A percentile compares a stretch with the other conserved stretches of the same genome.
phyloP scores from a whole-genome alignment of 176 grass and related monocot species.

The Eleusine coracana region DNA sequence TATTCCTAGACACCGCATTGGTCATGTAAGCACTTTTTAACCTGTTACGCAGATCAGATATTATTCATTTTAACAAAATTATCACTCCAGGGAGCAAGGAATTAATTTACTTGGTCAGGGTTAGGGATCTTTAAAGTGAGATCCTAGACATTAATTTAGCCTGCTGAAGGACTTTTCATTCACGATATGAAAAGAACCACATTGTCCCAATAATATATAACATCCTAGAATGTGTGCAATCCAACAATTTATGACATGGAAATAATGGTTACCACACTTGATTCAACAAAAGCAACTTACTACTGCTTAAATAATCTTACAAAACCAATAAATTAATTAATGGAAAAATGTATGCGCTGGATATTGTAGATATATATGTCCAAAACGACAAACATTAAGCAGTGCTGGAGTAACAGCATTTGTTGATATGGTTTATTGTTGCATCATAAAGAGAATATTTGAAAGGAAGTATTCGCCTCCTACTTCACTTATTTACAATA shows the following conservation, averaged over 20 bases:
- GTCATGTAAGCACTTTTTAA: slow-evolving; percentile 42
- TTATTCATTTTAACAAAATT: slow-evolving; percentile 16
- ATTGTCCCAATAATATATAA: background rate
- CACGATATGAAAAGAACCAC: background rate
- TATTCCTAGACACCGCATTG: slow-evolving; percentile 29
- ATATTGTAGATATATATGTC: background rate
- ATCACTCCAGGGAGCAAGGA: background rate
- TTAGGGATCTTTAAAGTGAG: slow-evolving; percentile 42
- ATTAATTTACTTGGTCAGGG: slow-evolving; percentile 22
- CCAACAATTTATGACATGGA: background rate
- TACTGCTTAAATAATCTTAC: background rate
- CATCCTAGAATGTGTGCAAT: background rate
- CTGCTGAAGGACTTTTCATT: background rate
- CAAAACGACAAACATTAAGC: background rate
- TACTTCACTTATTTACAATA: slow-evolving; percentile 16
- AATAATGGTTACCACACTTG: background rate
- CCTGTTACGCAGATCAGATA: slow-evolving; percentile 13
- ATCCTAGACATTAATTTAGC: slow-evolving; percentile 38
- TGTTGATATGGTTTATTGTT: background rate
- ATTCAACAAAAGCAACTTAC: background rate
- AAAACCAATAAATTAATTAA: background rate
- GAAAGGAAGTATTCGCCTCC: background rate
- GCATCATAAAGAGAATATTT: slow-evolving; percentile 7
- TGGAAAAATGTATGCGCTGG: background rate
- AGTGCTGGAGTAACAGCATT: background rate